Evolutionary conservation across 2,329 filamentous ascomycete species (phyloP).

Genomic region (Hymenoscyphus repandus): DNA sequence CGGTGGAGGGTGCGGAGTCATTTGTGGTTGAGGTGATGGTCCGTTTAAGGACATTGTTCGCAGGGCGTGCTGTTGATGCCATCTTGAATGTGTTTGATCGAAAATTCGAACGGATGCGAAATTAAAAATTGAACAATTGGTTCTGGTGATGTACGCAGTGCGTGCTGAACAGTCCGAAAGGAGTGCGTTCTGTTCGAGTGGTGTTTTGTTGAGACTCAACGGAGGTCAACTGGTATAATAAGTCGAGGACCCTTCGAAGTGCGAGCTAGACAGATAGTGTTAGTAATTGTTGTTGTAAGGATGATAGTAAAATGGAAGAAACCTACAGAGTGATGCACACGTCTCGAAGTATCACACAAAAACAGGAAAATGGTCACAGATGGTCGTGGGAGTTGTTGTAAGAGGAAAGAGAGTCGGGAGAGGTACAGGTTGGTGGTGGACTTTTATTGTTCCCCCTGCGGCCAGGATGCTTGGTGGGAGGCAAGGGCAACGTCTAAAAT

Average conservation of each 20-base stretch:
- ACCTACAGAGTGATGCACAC: not conserved
- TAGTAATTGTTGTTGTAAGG: not conserved
- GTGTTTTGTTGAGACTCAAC: slow-evolving; percentile 14
- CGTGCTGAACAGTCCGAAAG: slow-evolving; percentile 2
- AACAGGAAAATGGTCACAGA: not conserved
- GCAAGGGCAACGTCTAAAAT: no score
- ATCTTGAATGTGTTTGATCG: slow-evolving; percentile 18
- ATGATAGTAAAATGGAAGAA: not conserved
- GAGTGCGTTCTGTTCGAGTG: slow-evolving; percentile 4
- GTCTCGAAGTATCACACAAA: not conserved
- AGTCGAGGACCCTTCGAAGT: not conserved
- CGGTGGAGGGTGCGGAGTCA: slow-evolving; percentile 45
- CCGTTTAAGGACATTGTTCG: slow-evolving; percentile 21
- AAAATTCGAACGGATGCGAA: not conserved
- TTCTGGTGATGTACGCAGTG: not conserved
- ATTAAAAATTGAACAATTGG: not conserved
- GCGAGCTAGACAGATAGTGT: not conserved
- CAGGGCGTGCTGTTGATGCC: slow-evolving; percentile 30
- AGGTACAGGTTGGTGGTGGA: no score
- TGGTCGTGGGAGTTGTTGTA: not conserved
- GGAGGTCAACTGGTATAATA: not conserved
- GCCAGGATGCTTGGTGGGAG: not conserved
- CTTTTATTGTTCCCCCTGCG: no score
- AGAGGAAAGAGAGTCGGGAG: not conserved
- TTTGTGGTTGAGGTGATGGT: slow-evolving; percentile 25